Evolutionary conservation across 2,329 filamentous ascomycete genomes (phyloP), one percentile per base, ranked within the genome.

Genomic region (Laburnicola sp.): DNA sequence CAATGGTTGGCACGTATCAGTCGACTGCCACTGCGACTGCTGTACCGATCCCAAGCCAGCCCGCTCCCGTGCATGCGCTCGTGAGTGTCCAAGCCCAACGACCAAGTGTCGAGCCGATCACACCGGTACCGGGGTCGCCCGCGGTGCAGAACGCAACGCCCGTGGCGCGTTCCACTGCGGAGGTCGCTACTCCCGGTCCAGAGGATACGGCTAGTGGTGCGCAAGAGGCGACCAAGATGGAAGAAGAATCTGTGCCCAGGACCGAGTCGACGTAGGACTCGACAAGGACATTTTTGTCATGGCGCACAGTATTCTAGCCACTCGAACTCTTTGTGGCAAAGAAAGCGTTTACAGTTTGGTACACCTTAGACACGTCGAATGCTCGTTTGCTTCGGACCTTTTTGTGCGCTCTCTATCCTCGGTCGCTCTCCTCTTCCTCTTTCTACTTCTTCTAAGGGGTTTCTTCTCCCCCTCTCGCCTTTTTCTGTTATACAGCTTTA

Each of bases 101-200:
- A 10, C 69, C 69, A 3, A 72, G 68, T 39, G 69, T 72, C 2
- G 69, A 72, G 54, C 69, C 69, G 2, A 60, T 72, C 2, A 72
- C 69, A 2, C 69, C 69, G 3, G 63, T 71, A 3, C 68, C 69
- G 23, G 68, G 69, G 6, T 70, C 68, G 7, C 69, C 69, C 30
- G 65, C 67, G 4, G 53, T 67, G 6, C 63, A 61, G 35, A 64
- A 54, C n/a, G 60, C 61, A 6, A 60, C 66, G 3, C 59, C 60
- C 6, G 34, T 59, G 10, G 62, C 59, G 23, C 59, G 56, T 8
- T 50, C 63, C 2, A 28, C 60, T 27, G 51, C 55, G 5, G 63
- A 63, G 22, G 52, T 57, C 26, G 53, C 46, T 34, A 51, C 46
- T 16, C n/a, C 36, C 2, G 36, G 25, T 11, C 21, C 50, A 3